Conservation (phyloP, 805 yeast genomes). For the Blastobotrys muscicola region DNA sequence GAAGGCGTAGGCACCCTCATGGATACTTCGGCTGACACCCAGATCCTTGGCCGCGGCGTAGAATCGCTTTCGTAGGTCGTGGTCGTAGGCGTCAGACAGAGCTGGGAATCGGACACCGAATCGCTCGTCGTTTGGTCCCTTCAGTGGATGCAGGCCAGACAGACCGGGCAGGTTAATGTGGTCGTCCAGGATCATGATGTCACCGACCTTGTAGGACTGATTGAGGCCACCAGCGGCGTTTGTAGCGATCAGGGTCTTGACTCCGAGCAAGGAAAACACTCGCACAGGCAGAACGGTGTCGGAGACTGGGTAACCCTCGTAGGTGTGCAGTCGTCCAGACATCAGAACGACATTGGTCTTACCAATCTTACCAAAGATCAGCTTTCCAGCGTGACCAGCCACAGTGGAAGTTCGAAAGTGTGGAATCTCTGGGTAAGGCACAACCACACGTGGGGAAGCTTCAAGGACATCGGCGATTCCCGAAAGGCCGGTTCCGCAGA, state of each 20-base stretch:
- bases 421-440: conserved; percentile 64
- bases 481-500: conserved; percentile 93
- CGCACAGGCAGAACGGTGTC: conserved; percentile 83
- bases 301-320: conserved; percentile 81
- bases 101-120: conserved; percentile 87
- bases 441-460: conserved; percentile 31
- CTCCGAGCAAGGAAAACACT: conserved; percentile 55
- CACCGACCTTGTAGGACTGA: conserved; percentile 62
- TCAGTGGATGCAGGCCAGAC: conserved; percentile 76
- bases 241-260: conserved; percentile 54
- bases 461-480: conserved; percentile 57
- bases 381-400: conserved; percentile 78
- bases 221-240: conserved; percentile 95
- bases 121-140: conserved; percentile 73
- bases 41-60: conserved; percentile 45
- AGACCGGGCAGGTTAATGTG: conserved; percentile 89
- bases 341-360: conserved; percentile 78
- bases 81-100: conserved; percentile 81
- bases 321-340: conserved; percentile 89
- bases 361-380: conserved; percentile 72
- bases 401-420: conserved; percentile 72
- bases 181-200: conserved; percentile 81
- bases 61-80: conserved; percentile 54
- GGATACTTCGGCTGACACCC: conserved; percentile 45
- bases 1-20: conserved; percentile 80